Evolutionary conservation across 2,329 filamentous ascomycete species (phyloP).

Genomic region (Trichophyton verrucosum): DNA sequence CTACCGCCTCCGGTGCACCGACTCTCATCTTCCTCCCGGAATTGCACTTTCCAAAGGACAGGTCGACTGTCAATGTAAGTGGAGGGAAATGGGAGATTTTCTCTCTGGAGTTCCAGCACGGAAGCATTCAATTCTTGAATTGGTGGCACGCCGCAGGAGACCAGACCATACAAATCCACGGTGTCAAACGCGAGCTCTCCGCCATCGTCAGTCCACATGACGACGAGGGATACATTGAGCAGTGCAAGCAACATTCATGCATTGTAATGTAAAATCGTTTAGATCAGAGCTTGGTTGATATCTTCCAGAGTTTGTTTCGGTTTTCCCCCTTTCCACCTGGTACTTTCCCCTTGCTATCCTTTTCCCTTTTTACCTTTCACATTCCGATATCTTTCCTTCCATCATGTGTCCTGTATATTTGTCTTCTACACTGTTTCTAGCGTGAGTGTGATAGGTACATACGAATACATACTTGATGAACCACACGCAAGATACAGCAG

Average conservation of each 20-base stretch:
- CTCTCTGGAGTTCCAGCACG: constrained; percentile 56
- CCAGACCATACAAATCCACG: constrained; percentile 65
- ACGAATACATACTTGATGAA: no score
- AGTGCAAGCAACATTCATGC: constrained; percentile 39
- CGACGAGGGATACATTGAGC: constrained; percentile 70
- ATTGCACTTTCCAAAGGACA: constrained; percentile 74
- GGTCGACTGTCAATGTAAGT: constrained; percentile 59
- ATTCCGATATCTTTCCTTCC: not conserved
- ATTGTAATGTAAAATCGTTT: constrained; percentile 33
- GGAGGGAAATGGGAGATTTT: constrained; percentile 85
- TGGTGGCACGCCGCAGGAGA: constrained; percentile 92
- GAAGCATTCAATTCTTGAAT: constrained; percentile 59
- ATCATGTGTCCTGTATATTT: no score
- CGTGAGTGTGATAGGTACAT: no score
- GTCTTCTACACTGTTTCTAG: no score
- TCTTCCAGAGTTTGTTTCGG: not conserved
- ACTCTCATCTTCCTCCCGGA: constrained; percentile 80
- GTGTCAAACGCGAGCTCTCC: constrained; percentile 50
- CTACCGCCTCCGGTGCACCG: constrained; percentile 52
- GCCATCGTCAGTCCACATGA: constrained; percentile 45
- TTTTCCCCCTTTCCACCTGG: not conserved
- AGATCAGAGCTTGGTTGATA: not conserved
- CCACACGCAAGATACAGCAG: no score
- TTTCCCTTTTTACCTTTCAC: not conserved
- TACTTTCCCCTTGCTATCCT: not conserved